Percentiles rank a stretch among this genome's conserved stretches.
phyloP scores from a whole-genome alignment of 495 filamentous ascomycete species.

The Annulohypoxylon moriforme region DNA sequence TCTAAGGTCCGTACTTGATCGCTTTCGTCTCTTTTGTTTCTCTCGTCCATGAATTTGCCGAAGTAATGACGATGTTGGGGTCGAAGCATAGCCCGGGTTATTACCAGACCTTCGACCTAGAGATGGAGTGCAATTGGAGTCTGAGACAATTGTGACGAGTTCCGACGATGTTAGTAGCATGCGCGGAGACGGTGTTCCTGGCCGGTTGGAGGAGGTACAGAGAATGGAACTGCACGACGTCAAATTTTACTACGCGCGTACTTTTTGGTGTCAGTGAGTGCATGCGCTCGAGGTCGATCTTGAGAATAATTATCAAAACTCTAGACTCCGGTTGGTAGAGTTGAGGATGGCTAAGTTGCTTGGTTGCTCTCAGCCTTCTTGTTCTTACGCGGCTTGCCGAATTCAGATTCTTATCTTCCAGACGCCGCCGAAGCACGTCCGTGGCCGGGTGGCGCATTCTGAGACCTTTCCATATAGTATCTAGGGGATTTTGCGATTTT shows the following conservation, averaged over 20 bases:
- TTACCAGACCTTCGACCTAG: neutral
- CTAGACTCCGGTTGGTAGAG: conserved; percentile 26
- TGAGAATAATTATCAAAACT: conserved; percentile 8
- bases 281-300: neutral
- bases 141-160: conserved; percentile 5
- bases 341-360: neutral
- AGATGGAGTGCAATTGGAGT: conserved; percentile 12
- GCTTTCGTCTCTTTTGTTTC: neutral
- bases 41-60: neutral
- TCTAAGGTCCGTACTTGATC: neutral
- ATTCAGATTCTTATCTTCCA: conserved; percentile 13
- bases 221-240: conserved; percentile 13
- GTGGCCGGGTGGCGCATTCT: conserved; percentile 16
- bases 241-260: conserved; percentile 7
- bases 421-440: conserved; percentile 20
- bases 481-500: neutral
- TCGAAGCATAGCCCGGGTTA: neutral
- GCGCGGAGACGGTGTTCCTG: conserved; percentile 26
- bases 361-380: conserved; percentile 19
- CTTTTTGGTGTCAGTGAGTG: conserved; percentile 9
- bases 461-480: conserved; percentile 6
- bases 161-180: neutral
- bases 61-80: neutral
- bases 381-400: conserved; percentile 31
- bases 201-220: conserved; percentile 16